Evolutionary conservation across 768 basidiomycete species (phyloP), one percentile per base, ranked within the genome.

Genomic region (Podaxis sp.): DNA sequence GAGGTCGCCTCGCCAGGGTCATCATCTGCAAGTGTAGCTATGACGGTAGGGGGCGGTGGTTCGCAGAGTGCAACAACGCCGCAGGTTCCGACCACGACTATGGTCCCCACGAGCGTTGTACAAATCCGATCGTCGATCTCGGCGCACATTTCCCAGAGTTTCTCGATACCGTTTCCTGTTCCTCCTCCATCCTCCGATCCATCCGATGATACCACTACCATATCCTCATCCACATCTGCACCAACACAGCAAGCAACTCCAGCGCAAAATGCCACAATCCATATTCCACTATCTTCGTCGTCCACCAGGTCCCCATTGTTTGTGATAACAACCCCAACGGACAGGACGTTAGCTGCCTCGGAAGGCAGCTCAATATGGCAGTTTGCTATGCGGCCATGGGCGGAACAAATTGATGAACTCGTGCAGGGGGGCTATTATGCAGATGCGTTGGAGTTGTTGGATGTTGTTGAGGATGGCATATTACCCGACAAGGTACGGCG

Each of bases 331-430:
- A 91, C 90, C 0, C 92, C 93, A 0, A 82, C 78, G 1, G 95
- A 96, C 63, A 85, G 86, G 61, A 73, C 82, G 1, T 74, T 83
- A 0, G 84, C 87, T 1, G 71, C 84, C 4, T 72, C 80, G 1
- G 88, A 94, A 65, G 93, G 94, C 2, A 89, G 86, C 62, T 81
- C 84, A 1, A 77, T 98, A 63, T 96, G 93, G 93, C 77, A 79
- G 32, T 76, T 95, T 52, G 64, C 68, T 6, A 88, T 94, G 81
- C 83, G 80, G 64, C 74, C 87, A 0, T 91, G 93, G 88, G 79
- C 83, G 5, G 83, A 87, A 21, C 92, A 96, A 66, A 80, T 97
- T 14, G 93, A 96, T 63, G 92, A 95, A 66, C 79, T 96, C 18
- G 85, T 95, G 2, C 71, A 77, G 35, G 78, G 72, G 3, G 89